Evolutionary conservation across 768 basidiomycete genomes (phyloP).

Genomic region (Kwoniella sp.): DNA sequence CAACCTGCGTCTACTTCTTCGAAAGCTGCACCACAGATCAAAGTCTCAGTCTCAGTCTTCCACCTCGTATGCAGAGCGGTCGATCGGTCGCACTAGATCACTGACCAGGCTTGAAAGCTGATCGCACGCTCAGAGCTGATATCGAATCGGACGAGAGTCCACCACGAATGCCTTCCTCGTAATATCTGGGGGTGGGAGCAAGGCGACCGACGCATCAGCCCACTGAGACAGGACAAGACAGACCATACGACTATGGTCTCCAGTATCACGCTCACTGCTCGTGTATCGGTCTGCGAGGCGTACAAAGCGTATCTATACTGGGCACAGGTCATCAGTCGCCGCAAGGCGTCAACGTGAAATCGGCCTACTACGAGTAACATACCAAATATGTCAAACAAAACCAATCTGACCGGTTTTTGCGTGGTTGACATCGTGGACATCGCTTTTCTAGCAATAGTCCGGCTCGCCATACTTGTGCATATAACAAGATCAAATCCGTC

Average conservation of each 20-base stretch:
- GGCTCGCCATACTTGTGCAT: no score
- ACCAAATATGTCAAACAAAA: conserved; percentile 55
- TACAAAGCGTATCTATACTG: conserved; percentile 55
- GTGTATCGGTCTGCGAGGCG: conserved; percentile 50
- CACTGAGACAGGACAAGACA: background rate
- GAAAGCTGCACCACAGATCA: conserved; percentile 38
- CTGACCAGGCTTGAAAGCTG: conserved; percentile 49
- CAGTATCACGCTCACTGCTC: conserved; percentile 37
- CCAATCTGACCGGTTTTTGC: conserved; percentile 39
- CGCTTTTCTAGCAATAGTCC: no score
- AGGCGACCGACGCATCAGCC: background rate
- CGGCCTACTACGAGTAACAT: no score
- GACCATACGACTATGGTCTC: background rate
- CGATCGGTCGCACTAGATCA: no score
- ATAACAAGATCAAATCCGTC: no score
- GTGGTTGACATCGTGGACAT: conserved; percentile 11
- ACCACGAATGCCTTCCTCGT: conserved; percentile 49
- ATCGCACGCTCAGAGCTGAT: conserved; percentile 34
- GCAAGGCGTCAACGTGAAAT: no score
- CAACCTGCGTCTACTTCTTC: conserved; percentile 29
- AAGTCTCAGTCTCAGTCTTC: no score
- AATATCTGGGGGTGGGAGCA: conserved; percentile 31
- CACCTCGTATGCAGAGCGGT: no score
- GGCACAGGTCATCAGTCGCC: no score
- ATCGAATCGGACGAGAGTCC: conserved; percentile 33